Evolutionary conservation across 1,284 basidiomycete species (phyloP).

Genomic region (Tetrapyrgos nigripes): DNA sequence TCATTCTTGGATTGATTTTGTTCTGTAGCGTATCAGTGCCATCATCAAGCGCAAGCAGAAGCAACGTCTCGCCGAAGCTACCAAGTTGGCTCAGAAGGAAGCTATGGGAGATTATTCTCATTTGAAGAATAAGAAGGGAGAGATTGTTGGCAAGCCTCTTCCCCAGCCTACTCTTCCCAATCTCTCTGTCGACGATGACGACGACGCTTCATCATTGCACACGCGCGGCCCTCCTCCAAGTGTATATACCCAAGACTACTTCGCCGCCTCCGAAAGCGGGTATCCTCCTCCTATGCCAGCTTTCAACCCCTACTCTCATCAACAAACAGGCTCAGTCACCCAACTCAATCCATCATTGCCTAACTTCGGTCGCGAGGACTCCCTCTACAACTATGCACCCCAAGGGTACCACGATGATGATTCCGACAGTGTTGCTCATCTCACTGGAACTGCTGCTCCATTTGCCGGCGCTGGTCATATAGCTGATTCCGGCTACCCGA

Average conservation of each 20-base stretch:
- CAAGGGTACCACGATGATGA: slow-evolving; percentile 62
- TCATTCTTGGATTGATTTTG: slow-evolving; percentile 15
- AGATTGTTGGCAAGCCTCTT: slow-evolving; percentile 80
- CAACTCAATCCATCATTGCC: slow-evolving; percentile 63
- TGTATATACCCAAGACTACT: slow-evolving; percentile 61
- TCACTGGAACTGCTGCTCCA: slow-evolving; percentile 60
- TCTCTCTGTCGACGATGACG: slow-evolving; percentile 85
- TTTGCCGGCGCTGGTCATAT: slow-evolving; percentile 49
- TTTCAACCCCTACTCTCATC: slow-evolving; percentile 64
- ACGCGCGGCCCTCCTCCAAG: slow-evolving; percentile 63
- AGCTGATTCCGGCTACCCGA: slow-evolving; percentile 10
- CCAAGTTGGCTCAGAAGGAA: slow-evolving; percentile 88
- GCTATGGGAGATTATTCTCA: slow-evolving; percentile 90
- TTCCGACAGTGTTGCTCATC: slow-evolving; percentile 64
- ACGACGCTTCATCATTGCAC: slow-evolving; percentile 64
- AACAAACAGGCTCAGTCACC: slow-evolving; percentile 50
- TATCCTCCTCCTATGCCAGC: slow-evolving; percentile 79
- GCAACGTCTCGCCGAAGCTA: slow-evolving; percentile 84
- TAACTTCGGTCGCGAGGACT: slow-evolving; percentile 58
- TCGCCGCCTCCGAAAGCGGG: slow-evolving; percentile 53
- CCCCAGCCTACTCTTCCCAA: slow-evolving; percentile 98
- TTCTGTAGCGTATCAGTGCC: slow-evolving; percentile 81
- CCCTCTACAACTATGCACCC: slow-evolving; percentile 40
- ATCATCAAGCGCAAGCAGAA: slow-evolving; percentile 93
- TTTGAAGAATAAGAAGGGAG: slow-evolving; percentile 93